Percentiles rank a stretch among this genome's conserved stretches.
These are phyloP conservation scores for Chytriomyces hyalinus DNA, from an alignment of 192 early-diverging fungal species.

Conservation along the genomic window DNA sequence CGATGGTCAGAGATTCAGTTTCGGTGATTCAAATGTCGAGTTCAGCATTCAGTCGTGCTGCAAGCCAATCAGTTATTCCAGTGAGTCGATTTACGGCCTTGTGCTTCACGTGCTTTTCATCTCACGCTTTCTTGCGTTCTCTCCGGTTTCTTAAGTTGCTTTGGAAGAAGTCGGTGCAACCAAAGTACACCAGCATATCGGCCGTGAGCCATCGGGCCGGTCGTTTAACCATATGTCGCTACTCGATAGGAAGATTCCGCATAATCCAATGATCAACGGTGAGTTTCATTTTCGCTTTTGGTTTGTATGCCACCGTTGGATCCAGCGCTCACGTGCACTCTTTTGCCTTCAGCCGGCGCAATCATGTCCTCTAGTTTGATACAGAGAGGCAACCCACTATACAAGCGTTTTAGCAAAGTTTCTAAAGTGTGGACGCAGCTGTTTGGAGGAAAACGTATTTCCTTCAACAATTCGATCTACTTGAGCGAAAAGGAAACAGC, in stretches of 20 bases:
- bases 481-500: constrained; percentile 37
- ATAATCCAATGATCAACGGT: constrained; percentile 41
- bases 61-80: constrained; percentile 32
- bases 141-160: constrained; percentile 2
- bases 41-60: constrained; percentile 36
- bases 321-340: neutral
- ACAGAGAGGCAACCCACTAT: constrained; percentile 25
- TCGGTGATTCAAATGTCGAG: constrained; percentile 34
- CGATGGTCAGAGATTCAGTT: constrained; percentile 39
- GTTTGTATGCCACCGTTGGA: neutral
- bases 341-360: constrained; percentile 19
- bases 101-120: neutral
- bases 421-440: constrained; percentile 9
- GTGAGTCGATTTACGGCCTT: neutral
- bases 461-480: constrained; percentile 35
- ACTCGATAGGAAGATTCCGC: constrained; percentile 24
- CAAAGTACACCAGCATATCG: constrained; percentile 35
- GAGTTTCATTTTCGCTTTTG: neutral
- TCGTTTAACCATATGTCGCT: constrained; percentile 35
- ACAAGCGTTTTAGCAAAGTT: constrained; percentile 34
- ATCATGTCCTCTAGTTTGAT: constrained; percentile 41
- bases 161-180: constrained; percentile 21
- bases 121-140: neutral
- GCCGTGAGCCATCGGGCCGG: constrained; percentile 32
- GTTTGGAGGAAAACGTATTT: constrained; percentile 18